Conservation (phyloP, 2,329 filamentous ascomycete species). For the Penicillium oxalicum region DNA sequence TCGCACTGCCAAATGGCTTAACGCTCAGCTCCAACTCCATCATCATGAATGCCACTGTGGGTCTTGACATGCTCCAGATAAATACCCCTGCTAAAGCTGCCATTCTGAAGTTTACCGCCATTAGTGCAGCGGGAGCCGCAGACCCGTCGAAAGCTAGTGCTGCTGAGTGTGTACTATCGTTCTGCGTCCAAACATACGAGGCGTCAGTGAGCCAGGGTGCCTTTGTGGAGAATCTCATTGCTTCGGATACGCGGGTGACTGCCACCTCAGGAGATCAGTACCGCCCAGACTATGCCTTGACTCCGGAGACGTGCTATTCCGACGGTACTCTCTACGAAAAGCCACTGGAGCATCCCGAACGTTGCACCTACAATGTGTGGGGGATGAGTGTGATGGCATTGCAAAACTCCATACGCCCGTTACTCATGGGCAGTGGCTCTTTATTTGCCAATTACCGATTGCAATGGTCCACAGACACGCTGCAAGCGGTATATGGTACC, state of each 20-base stretch:
- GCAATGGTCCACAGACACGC: slow-evolving; percentile 16
- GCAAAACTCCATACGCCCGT: slow-evolving; percentile 13
- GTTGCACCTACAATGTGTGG: slow-evolving; percentile 19
- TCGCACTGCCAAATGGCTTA: slow-evolving; percentile 17
- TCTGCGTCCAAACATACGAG: slow-evolving; percentile 21
- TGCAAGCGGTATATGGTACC: slow-evolving; percentile 15
- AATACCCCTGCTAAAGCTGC: slow-evolving; percentile 8
- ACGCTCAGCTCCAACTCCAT: slow-evolving; percentile 13
- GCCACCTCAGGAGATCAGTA: not conserved
- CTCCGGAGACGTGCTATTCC: slow-evolving; percentile 19
- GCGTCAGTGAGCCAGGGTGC: slow-evolving; percentile 12
- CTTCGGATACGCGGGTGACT: slow-evolving; percentile 11
- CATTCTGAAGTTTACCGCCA: slow-evolving; percentile 21
- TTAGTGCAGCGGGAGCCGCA: slow-evolving; percentile 13
- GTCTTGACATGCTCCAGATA: slow-evolving; percentile 10
- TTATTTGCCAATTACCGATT: slow-evolving; percentile 17
- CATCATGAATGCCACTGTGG: slow-evolving; percentile 18
- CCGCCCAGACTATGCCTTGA: slow-evolving; percentile 8
- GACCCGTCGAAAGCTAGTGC: slow-evolving; percentile 9
- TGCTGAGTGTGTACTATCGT: slow-evolving; percentile 21
- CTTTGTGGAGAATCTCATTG: slow-evolving; percentile 13
- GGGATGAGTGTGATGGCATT: slow-evolving; percentile 17
- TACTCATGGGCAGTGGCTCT: slow-evolving; percentile 16
- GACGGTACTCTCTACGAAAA: slow-evolving; percentile 11
- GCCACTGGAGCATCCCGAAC: slow-evolving; percentile 2